Percentiles rank a stretch among this genome's conserved stretches.
Conservation (phyloP, 139 green algal species). For the Coelastrella sp. region DNA sequence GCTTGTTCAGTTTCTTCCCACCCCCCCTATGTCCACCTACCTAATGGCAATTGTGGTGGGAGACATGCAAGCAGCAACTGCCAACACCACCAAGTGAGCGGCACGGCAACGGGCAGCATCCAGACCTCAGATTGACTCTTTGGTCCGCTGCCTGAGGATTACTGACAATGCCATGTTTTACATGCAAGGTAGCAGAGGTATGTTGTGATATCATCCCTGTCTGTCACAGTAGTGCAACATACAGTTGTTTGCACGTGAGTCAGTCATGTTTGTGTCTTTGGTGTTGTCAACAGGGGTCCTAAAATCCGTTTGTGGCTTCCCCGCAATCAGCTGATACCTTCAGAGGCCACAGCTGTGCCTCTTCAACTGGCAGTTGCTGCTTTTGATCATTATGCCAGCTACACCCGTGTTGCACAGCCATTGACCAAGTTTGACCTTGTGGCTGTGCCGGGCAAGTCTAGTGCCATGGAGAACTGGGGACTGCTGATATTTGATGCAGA, state of each 20-base stretch:
- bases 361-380: slow-evolving; percentile 25
- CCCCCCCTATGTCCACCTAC: slow-evolving; percentile 62
- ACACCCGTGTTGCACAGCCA: slow-evolving; percentile 49
- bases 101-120: too few species aligned
- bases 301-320: slow-evolving; percentile 39
- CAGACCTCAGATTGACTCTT: too few species aligned
- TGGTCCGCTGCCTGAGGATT: too few species aligned
- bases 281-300: background rate
- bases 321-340: background rate
- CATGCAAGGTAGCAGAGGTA: too few species aligned
- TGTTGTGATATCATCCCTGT: too few species aligned
- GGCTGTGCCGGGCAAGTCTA: slow-evolving; percentile 61
- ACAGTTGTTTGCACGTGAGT: too few species aligned
- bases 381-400: slow-evolving; percentile 48
- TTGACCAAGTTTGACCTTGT: slow-evolving; percentile 70
- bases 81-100: background rate
- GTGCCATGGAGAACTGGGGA: slow-evolving; percentile 76
- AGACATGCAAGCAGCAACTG: background rate
- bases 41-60: slow-evolving; percentile 53
- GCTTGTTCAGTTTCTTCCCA: slow-evolving; percentile 36
- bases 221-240: too few species aligned
- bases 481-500: slow-evolving; percentile 67
- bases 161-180: too few species aligned
- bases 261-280: background rate
- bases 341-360: background rate